Evolutionary conservation across 495 filamentous ascomycete genomes (phyloP).

Genomic region (Lasiosphaeria ovina): DNA sequence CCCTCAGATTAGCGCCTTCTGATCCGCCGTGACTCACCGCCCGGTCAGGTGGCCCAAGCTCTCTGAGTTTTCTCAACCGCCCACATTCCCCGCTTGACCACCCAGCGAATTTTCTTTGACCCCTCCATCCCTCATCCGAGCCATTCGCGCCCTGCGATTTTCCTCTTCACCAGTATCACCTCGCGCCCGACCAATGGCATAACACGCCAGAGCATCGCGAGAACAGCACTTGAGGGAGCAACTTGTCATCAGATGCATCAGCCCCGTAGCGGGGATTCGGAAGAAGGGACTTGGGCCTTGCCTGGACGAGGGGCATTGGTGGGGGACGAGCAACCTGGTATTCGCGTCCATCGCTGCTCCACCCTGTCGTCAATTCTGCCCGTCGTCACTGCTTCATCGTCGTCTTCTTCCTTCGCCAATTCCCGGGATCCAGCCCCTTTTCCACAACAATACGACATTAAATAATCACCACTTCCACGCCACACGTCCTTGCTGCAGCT

Average conservation of each 20-base stretch:
- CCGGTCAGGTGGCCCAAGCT: slow-evolving; percentile 13
- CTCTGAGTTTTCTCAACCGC: slow-evolving; percentile 14
- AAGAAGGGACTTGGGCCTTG: not conserved
- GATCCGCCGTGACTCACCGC: slow-evolving; percentile 21
- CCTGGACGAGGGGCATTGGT: slow-evolving; percentile 10
- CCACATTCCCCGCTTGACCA: slow-evolving; percentile 32
- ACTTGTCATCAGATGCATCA: not conserved
- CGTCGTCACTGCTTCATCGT: slow-evolving; percentile 1
- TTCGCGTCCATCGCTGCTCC: too few species aligned
- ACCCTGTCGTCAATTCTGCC: not conserved
- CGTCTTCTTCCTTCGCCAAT: not conserved
- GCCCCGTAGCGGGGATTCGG: not conserved
- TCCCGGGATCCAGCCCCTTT: not conserved
- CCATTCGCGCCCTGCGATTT: slow-evolving; percentile 10
- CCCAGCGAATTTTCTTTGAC: slow-evolving; percentile 12
- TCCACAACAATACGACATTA: too few species aligned
- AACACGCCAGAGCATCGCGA: slow-evolving; percentile 20
- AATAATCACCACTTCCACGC: not conserved
- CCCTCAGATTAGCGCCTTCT: not conserved
- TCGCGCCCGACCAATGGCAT: slow-evolving; percentile 28
- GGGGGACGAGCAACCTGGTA: slow-evolving; percentile 21
- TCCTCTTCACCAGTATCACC: slow-evolving; percentile 31
- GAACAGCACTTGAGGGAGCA: not conserved
- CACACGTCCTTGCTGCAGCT: not conserved
- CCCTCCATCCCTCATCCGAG: slow-evolving; percentile 7